Evolutionary conservation across 257 asterid species (phyloP).

Genomic region (Solanum arcanum): DNA sequence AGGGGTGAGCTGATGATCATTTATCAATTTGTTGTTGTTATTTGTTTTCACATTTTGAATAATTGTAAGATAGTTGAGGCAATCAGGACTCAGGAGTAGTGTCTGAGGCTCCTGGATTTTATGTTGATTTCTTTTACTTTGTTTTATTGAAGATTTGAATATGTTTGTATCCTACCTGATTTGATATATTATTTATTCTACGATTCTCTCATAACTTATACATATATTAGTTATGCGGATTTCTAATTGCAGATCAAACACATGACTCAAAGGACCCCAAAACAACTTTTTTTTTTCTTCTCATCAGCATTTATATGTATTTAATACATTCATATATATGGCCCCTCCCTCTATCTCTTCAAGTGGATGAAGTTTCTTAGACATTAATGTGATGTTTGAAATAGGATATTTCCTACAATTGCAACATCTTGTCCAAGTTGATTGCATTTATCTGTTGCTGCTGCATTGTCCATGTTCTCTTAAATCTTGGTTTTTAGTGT

Average conservation of each 20-base stretch:
- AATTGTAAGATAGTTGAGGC: not conserved
- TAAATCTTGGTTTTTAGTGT: not conserved
- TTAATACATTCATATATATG: not conserved
- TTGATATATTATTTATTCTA: too few species aligned
- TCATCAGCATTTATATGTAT: not conserved
- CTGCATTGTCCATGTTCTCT: not conserved
- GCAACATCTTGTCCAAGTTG: not conserved
- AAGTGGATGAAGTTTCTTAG: constrained; percentile 18
- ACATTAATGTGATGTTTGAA: constrained; percentile 11
- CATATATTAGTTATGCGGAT: not conserved
- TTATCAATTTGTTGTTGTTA: not conserved
- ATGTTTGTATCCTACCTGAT: not conserved
- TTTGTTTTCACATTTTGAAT: not conserved
- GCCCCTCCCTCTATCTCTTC: not conserved
- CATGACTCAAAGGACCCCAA: not conserved
- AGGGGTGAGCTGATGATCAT: not conserved
- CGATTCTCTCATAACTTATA: too few species aligned
- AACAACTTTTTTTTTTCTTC: not conserved
- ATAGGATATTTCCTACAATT: not conserved
- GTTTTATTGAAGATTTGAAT: not conserved
- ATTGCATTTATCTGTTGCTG: constrained; percentile 1
- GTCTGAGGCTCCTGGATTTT: not conserved
- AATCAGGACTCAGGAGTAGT: not conserved
- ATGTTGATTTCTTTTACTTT: not conserved
- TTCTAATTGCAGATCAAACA: not conserved